Evolutionary conservation across 202 grass and related monocot genomes (phyloP), one percentile per base, ranked within the genome.

Genomic region (Zizania palustris): DNA sequence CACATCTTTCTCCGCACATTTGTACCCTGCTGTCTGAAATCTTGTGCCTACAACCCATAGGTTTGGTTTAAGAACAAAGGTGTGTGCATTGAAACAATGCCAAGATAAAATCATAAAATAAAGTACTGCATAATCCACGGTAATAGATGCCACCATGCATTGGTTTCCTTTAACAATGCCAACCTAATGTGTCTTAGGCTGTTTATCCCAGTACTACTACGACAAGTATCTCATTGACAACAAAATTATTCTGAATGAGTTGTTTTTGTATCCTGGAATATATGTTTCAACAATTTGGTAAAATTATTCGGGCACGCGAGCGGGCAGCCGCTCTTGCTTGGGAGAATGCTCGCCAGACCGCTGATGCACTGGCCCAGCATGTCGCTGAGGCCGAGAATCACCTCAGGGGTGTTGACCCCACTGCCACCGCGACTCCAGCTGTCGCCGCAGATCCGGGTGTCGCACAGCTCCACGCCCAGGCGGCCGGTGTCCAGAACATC

Each of bases 1-100:
- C 90, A 92, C 90, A 92, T 92, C 71, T 92, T 92, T 74, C 83
- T 71, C 78, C 86, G 76, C 74, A 89, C 75, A 64, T 92, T 82
- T n/a, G 80, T 84, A 10, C 90, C 90, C 69, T 77, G 71, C 42
- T 81, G 79, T 40, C 80, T 92, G 65, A 89, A 92, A 65, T 89
- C 86, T 81, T 83, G 87, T 43, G 90, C 90, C 90, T 92, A 41
- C 58, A 88, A 44, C 71, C 33, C 51, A 0, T 5, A 2, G 3
- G 16, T 68, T 67, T 34, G 1, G 35, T 12, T 40, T 62, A 11
- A 35, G 39, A 33, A 19, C 33, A 61, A 45, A 54, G 2, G 9
- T 19, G 45, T 53, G 14, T 18, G 5, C 13, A 45, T 63, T 67
- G 35, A 7, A 0, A 2, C 13, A 38, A 22, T 83, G 60, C 13